Conservation (phyloP, 2,329 filamentous ascomycete species). For the Onygenales sp. region DNA sequence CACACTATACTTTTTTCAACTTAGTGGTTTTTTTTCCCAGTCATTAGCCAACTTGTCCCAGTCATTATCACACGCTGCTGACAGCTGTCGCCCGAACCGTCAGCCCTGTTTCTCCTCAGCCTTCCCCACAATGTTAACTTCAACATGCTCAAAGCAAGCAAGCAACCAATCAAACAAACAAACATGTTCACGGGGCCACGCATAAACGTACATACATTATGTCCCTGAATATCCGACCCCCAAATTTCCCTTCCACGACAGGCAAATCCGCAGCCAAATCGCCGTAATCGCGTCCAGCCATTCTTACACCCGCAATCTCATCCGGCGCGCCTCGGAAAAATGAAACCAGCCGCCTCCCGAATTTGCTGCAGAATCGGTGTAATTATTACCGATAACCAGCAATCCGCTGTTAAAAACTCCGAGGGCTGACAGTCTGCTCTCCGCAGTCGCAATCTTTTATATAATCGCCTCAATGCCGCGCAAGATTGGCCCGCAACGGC, state of each 20-base stretch:
- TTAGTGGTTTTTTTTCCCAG: too few species aligned
- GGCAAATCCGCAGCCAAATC: background rate
- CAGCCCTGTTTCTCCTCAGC: background rate
- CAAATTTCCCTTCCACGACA: background rate
- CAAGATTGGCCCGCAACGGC: slow-evolving; percentile 7
- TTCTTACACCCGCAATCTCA: background rate
- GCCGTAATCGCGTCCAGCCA: background rate
- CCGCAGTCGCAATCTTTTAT: slow-evolving; percentile 14
- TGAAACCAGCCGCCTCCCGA: slow-evolving; percentile 13
- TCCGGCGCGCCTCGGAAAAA: slow-evolving; percentile 6
- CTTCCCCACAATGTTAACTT: background rate
- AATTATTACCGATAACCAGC: background rate
- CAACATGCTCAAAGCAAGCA: background rate
- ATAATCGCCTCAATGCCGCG: slow-evolving; percentile 15
- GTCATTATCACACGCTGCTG: background rate
- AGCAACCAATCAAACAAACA: background rate
- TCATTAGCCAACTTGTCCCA: too few species aligned
- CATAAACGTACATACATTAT: background rate
- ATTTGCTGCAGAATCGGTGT: slow-evolving; percentile 12
- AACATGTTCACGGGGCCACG: too few species aligned
- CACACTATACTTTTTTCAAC: too few species aligned
- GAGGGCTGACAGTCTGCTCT: slow-evolving; percentile 19
- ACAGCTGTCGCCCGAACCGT: background rate
- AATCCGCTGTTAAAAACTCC: slow-evolving; percentile 5
- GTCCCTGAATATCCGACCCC: background rate